Evolutionary conservation across 1,284 basidiomycete genomes (phyloP), one percentile per base, ranked within the genome.

Genomic region (Mycena citricolor): DNA sequence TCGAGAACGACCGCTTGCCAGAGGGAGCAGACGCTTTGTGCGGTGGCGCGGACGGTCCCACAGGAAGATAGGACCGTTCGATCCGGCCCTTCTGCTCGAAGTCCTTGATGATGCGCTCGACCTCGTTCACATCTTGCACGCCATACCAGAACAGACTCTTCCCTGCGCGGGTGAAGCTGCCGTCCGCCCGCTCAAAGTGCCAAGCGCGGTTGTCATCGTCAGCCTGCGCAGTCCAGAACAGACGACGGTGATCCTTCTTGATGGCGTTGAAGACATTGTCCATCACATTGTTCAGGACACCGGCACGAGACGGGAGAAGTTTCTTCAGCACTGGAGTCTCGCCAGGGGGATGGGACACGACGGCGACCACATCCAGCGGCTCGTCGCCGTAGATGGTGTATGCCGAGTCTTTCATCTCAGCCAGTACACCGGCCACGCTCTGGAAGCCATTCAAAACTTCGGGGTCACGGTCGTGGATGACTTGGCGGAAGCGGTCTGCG

Each of bases 161-260:
- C 33, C 95, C 94, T 24, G 91, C 91, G 42, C 97, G 80, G 10
- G 94, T 97, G 73, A 99, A 99, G 67, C 89, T 92, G 7, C 95
- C 95, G 57, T 99, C 95, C 1, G 95, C 93, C 44, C 93, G 83
- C 74, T 99, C 97, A 63, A 97, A 99, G 72, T 99, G 95, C 95
- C 95, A 99, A 2, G 88, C 82, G 30, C 94, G 83, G 70, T 97
- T 86, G 72, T 98, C 95, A 65, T 99, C 94, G 57, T 97, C 94
- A 7, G 87, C 87, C 59, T 88, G 87, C 2, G 90, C 86, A 10
- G 94, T 97, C 95, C 97, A 99, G 75, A 99, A 95, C 29, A 99
- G 79, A 47, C 83, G 82, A 58, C 86, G 84, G 71, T 97, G 90
- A 67, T 99, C 94, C 73, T 93, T 95, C 68, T 87, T 89, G 74